phyloP scores from a whole-genome alignment of 176 grass and related monocot genomes.

The Aegilops sharonensis region DNA sequence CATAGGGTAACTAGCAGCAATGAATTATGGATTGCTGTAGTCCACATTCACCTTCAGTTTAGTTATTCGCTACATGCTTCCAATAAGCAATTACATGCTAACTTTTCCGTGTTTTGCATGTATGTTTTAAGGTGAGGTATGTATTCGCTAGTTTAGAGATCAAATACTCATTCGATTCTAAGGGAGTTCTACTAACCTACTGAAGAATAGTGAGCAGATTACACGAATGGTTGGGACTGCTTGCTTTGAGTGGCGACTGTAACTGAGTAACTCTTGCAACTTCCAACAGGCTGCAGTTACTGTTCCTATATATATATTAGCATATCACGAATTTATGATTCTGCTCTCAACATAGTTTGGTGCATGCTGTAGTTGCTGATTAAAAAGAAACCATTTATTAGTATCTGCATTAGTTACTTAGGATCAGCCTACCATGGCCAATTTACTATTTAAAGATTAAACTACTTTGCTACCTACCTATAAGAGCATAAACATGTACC shows the following conservation, averaged over 20 bases:
- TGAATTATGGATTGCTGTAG: neutral
- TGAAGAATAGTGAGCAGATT: neutral
- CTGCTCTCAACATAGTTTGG: constrained; percentile 1
- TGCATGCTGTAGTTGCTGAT: constrained; percentile 2
- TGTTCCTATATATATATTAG: neutral
- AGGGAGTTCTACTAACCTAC: neutral
- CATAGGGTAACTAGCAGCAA: neutral
- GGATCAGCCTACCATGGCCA: neutral
- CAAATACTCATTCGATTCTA: neutral
- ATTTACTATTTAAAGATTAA: constrained; percentile 16
- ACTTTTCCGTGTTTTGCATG: too few species aligned
- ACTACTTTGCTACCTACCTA: constrained; percentile 1
- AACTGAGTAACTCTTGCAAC: neutral
- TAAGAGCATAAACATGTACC: neutral
- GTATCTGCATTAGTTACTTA: neutral
- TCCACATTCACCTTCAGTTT: constrained; percentile 1
- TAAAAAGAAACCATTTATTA: neutral
- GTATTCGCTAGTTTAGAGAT: neutral
- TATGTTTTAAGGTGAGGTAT: neutral
- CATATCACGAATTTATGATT: neutral
- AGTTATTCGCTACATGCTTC: neutral
- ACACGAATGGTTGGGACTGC: neutral
- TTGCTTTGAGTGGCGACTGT: neutral
- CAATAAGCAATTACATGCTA: neutral
- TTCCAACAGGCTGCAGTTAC: constrained; percentile 14